Conservation (phyloP, 768 basidiomycete species). For the Antrodiella citrinella region DNA sequence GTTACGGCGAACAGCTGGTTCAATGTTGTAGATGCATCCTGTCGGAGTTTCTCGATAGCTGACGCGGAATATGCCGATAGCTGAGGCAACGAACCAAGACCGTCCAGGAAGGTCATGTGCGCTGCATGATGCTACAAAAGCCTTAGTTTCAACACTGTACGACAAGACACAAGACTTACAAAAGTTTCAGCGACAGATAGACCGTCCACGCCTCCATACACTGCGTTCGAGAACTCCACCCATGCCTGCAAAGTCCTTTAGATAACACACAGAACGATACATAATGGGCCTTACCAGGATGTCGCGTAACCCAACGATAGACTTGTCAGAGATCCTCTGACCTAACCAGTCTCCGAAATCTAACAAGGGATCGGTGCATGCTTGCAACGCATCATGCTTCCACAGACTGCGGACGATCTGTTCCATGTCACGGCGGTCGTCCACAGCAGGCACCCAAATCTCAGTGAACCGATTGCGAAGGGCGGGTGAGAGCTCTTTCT, state of each 20-base stretch:
- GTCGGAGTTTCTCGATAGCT: conserved; percentile 52
- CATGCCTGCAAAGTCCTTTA: conserved; percentile 54
- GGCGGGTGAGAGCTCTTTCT: conserved; percentile 96
- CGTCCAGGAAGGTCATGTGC: conserved; percentile 88
- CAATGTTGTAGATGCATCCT: conserved; percentile 47
- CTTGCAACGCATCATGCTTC: conserved; percentile 42
- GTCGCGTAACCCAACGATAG: conserved; percentile 76
- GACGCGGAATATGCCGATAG: conserved; percentile 53
- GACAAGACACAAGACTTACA: conserved; percentile 35
- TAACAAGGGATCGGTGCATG: conserved; percentile 55
- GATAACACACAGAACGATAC: background rate
- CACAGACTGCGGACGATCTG: conserved; percentile 72
- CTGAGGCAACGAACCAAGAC: conserved; percentile 73
- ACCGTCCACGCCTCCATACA: conserved; percentile 22
- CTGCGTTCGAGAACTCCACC: conserved; percentile 79
- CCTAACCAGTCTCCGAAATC: conserved; percentile 82
- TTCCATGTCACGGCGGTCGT: conserved; percentile 62
- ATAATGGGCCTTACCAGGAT: conserved; percentile 53
- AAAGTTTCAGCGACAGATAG: conserved; percentile 51
- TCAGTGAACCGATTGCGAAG: conserved; percentile 97
- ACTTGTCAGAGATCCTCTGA: conserved; percentile 46
- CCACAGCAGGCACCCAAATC: conserved; percentile 92
- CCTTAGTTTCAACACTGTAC: conserved; percentile 7
- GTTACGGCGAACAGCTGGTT: conserved; percentile 45
- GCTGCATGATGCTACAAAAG: conserved; percentile 77